A percentile compares a stretch with the other conserved stretches of the same genome.
Conservation (phyloP, 1,284 basidiomycete species). For the Ustilago crameri region DNA sequence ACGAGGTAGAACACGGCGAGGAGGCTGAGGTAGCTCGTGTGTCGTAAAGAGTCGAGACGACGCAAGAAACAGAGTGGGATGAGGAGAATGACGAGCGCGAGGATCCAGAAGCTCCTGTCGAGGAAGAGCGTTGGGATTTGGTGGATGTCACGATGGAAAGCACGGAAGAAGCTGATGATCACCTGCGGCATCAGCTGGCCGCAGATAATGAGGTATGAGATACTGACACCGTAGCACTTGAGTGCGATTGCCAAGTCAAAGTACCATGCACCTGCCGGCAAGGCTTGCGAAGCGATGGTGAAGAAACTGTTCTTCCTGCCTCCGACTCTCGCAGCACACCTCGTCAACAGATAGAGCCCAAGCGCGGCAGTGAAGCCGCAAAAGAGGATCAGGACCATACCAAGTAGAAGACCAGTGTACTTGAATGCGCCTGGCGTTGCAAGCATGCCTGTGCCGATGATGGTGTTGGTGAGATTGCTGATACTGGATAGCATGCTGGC, state of each 20-base stretch:
- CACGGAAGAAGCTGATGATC: conserved; percentile 77
- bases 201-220: conserved; percentile 75
- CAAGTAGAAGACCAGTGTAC: conserved; percentile 72
- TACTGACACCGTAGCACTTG: conserved; percentile 80
- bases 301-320: conserved; percentile 57
- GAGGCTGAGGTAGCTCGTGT: conserved; percentile 85
- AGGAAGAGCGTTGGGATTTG: conserved; percentile 69
- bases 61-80: conserved; percentile 85
- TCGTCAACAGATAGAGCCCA: conserved; percentile 87
- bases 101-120: conserved; percentile 84
- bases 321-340: conserved; percentile 82
- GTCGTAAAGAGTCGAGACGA: conserved; percentile 76
- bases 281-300: conserved; percentile 52
- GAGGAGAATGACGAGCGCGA: conserved; percentile 82
- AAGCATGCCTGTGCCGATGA: conserved; percentile 67
- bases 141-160: conserved; percentile 42
- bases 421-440: conserved; percentile 69
- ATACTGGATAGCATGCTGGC: conserved; percentile 54
- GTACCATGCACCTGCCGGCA: conserved; percentile 80
- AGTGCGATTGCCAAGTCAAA: conserved; percentile 94
- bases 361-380: conserved; percentile 84
- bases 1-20: conserved; percentile 76
- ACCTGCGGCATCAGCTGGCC: conserved; percentile 85
- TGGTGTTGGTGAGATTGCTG: conserved; percentile 68
- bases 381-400: conserved; percentile 85